Evolutionary conservation across 169 alveolate genomes (phyloP), one percentile per base, ranked within the genome.

Genomic region (Theileria parva): DNA sequence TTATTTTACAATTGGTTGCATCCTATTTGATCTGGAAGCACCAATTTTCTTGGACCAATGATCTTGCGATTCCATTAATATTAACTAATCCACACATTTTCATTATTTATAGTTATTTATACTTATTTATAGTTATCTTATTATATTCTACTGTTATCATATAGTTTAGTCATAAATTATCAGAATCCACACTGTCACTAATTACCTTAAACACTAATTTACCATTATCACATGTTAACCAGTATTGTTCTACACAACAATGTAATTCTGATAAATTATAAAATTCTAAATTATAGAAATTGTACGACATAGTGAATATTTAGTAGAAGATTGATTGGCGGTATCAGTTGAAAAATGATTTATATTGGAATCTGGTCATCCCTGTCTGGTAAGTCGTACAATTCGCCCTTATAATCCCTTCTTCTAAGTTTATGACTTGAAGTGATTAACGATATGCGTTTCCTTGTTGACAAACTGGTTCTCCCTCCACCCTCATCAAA

Each of bases 401-500:
- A 84, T 39, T 91, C 94, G 25, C 87, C 81, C 67, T 86, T 88
- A 51, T 86, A 75, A 53, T 91, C 91, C 77, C 85, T 91, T n/a
- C 94, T 73, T 21, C 94, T 68, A 53, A 91, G 60, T 55, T 79
- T 74, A 76, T 91, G 94, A 27, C 79, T 80, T 17, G 80, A 32
- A 32, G 37, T 76, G 21, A 64, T 66, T 15, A 80, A 81, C n/a
- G 87, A 25, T 12, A 32, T 5, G 3, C 73, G 32, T 8, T 86
- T 69, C 32, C 71, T 77, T 13, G 80, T 80, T 23, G 73, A 63
- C 72, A 76, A 60, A n/a, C 77, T 53, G 11, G 87, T 88, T 25
- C 80, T 79, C n/a, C 94, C 93, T 30, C 93, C 90, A 30, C 92
- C 93, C 55, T 91, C 94, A 25, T 87, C 88, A 44, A 84, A 85